phyloP scores from a whole-genome alignment of 768 basidiomycete species.

The Pilatotrama ljubarskyi region DNA sequence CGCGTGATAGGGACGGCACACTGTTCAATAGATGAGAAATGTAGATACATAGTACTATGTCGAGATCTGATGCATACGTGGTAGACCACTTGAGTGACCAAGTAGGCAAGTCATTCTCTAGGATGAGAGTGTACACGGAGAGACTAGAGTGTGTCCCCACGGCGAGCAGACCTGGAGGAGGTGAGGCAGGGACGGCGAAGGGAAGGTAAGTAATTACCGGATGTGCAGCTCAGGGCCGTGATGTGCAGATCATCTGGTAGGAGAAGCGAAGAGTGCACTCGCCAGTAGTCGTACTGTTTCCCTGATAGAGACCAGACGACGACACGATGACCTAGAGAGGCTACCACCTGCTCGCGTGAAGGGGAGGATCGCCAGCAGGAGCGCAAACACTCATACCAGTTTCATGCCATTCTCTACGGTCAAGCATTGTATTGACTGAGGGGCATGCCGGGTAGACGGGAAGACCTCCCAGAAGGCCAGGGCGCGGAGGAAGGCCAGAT shows the following conservation, averaged over 20 bases:
- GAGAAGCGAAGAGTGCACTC: constrained; percentile 78
- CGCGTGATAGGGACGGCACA: constrained; percentile 48
- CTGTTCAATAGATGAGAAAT: constrained; percentile 35
- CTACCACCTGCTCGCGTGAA: constrained; percentile 57
- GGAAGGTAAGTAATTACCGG: constrained; percentile 47
- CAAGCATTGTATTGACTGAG: constrained; percentile 55
- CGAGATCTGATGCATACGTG: constrained; percentile 42
- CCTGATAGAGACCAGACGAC: constrained; percentile 82
- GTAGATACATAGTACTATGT: constrained; percentile 12
- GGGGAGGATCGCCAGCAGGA: neutral
- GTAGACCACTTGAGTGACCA: constrained; percentile 81
- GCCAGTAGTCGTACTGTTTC: constrained; percentile 63
- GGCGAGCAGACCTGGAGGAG: constrained; percentile 65
- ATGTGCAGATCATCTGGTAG: constrained; percentile 56
- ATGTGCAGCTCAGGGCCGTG: constrained; percentile 69
- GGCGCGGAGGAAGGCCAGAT: constrained; percentile 62
- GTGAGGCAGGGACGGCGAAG: constrained; percentile 30
- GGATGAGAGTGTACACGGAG: constrained; percentile 73
- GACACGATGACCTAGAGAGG: constrained; percentile 64
- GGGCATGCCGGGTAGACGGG: constrained; percentile 50
- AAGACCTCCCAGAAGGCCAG: constrained; percentile 83
- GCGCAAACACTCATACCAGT: constrained; percentile 53
- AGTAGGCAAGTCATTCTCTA: constrained; percentile 80
- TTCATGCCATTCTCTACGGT: constrained; percentile 79
- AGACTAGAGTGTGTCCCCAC: constrained; percentile 62